These are phyloP conservation scores for Solidago caesia DNA, from an alignment of 129 eudicot species.

Conservation along the genomic window DNA sequence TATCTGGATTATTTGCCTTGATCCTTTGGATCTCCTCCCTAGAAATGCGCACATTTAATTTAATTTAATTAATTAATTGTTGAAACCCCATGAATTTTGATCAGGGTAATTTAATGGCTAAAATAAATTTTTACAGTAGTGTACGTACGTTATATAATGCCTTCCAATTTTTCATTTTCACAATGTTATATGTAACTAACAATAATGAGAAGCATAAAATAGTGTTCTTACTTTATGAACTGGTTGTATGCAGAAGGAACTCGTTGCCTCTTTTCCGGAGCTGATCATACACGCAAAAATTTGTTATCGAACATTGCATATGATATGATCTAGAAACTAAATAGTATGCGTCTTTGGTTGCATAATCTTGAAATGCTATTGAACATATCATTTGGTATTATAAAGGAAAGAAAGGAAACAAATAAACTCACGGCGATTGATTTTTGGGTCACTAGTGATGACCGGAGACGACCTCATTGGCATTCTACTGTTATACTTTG, in stretches of 20 bases:
- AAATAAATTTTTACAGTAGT: not conserved
- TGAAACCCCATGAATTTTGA: not conserved
- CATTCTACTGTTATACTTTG: slow-evolving; percentile 47
- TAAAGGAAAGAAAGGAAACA: not conserved
- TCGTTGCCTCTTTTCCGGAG: slow-evolving; percentile 97
- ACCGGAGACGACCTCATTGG: slow-evolving; percentile 40
- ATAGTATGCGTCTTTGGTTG: not conserved
- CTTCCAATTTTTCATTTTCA: too few species aligned
- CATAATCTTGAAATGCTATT: not conserved
- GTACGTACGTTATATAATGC: too few species aligned
- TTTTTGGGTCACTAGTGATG: slow-evolving; percentile 45
- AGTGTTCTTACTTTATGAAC: slow-evolving; percentile 62
- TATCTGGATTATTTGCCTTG: slow-evolving; percentile 90
- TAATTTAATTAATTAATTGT: too few species aligned
- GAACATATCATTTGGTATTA: not conserved
- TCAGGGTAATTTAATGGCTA: not conserved
- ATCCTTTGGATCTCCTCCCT: slow-evolving; percentile 99
- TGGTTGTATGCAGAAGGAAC: slow-evolving; percentile 95
- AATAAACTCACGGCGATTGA: slow-evolving; percentile 57
- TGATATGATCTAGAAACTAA: not conserved
- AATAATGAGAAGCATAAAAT: not conserved
- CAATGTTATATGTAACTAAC: not conserved
- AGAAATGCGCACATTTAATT: not conserved
- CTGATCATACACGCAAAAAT: slow-evolving; percentile 32
- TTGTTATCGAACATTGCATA: not conserved